Percentiles rank a stretch among this genome's conserved stretches.
Evolutionary conservation across 2,329 filamentous ascomycete genomes (phyloP).

Genomic region (Neoscytalidium dimidiatum): DNA sequence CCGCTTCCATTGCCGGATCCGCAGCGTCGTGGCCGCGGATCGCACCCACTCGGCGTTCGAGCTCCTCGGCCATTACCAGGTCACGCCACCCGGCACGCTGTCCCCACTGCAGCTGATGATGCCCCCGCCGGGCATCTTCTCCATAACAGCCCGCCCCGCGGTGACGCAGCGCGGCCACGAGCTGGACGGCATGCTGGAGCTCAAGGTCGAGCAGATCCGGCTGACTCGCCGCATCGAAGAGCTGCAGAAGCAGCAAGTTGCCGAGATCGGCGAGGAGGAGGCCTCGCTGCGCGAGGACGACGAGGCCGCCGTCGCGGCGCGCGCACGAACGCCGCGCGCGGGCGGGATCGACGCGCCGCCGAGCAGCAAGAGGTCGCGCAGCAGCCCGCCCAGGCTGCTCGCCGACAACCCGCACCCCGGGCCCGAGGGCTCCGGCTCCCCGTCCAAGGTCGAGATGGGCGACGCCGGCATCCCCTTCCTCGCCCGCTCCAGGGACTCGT

Average conservation of each 20-base stretch:
- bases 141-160: constrained; percentile 1
- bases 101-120: constrained; percentile 4
- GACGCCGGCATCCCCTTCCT: neutral
- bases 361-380: neutral
- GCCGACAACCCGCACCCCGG: neutral
- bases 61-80: constrained; percentile 6
- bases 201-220: constrained; percentile 4
- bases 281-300: neutral
- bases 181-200: neutral
- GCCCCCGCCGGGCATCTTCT: constrained; percentile 6
- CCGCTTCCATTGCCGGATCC: constrained; percentile 15
- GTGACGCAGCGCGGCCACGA: neutral
- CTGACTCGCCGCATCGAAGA: neutral
- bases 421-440: too few species aligned
- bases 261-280: neutral
- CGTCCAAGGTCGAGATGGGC: neutral
- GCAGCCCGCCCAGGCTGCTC: neutral
- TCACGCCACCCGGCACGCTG: neutral
- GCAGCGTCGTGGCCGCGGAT: constrained; percentile 1
- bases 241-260: neutral
- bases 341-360: neutral
- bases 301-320: neutral
- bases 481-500: neutral
- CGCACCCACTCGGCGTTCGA: neutral
- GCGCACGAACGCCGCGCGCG: too few species aligned